These are phyloP conservation scores for Thermomucor indicae-seudaticae DNA, from an alignment of 371 early-diverging fungal species.

Conservation along the genomic window DNA sequence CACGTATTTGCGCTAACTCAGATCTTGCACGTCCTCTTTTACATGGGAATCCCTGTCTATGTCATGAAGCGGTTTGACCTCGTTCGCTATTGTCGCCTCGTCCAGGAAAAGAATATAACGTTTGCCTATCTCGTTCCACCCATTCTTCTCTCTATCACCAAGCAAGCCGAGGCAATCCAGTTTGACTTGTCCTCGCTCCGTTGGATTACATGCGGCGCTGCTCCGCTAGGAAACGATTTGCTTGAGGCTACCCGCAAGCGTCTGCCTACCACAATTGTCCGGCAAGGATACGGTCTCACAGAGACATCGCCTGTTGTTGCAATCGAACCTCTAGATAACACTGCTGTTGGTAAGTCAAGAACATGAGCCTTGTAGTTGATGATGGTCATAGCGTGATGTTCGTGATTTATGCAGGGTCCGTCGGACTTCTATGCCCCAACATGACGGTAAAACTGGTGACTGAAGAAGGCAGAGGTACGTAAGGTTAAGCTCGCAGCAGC, in stretches of 20 bases:
- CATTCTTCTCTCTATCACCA: slow-evolving; percentile 59
- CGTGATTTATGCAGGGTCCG: slow-evolving; percentile 47
- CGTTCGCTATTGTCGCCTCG: slow-evolving; percentile 42
- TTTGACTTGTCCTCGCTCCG: slow-evolving; percentile 63
- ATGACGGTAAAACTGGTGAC: slow-evolving; percentile 67
- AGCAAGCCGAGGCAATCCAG: slow-evolving; percentile 57
- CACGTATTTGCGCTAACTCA: slow-evolving; percentile 53
- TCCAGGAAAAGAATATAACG: slow-evolving; percentile 57
- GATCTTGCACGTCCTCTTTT: slow-evolving; percentile 22
- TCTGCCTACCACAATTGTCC: slow-evolving; percentile 38
- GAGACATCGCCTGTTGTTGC: slow-evolving; percentile 47
- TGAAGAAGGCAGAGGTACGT: slow-evolving; percentile 45
- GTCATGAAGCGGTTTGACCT: slow-evolving; percentile 69
- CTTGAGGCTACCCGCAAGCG: slow-evolving; percentile 29
- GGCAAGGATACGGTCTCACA: slow-evolving; percentile 61
- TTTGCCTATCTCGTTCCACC: slow-evolving; percentile 75
- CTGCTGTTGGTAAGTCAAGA: slow-evolving; percentile 14
- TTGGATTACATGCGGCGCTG: slow-evolving; percentile 72
- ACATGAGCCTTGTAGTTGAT: too few relatives aligned
- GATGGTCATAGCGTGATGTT: too few relatives aligned
- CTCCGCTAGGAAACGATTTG: slow-evolving; percentile 69
- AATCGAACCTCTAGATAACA: slow-evolving; percentile 7
- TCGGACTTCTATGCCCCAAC: slow-evolving; percentile 67
- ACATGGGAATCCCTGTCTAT: slow-evolving; percentile 36
- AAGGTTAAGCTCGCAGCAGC: not conserved